A percentile compares a stretch with the other conserved stretches of the same genome.
Evolutionary conservation across 164 flowering plant species (phyloP).

Genomic region (Aristolochia contorta): DNA sequence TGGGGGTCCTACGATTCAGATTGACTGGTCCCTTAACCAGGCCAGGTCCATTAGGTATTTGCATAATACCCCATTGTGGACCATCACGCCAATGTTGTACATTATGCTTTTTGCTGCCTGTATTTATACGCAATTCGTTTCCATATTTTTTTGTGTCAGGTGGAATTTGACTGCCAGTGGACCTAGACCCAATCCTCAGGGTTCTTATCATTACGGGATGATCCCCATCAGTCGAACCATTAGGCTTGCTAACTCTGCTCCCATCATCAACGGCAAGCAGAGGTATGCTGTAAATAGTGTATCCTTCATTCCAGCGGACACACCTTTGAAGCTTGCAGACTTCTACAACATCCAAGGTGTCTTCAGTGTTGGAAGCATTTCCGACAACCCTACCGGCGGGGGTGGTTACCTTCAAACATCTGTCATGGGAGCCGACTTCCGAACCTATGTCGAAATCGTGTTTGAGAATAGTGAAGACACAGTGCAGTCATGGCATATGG

Average conservation of each 20-base stretch:
- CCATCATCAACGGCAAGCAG: slow-evolving; percentile 65
- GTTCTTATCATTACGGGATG: slow-evolving; percentile 85
- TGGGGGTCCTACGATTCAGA: slow-evolving; percentile 65
- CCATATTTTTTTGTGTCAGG: slow-evolving; percentile 18
- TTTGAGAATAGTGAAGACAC: slow-evolving; percentile 61
- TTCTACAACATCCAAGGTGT: slow-evolving; percentile 63
- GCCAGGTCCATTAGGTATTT: slow-evolving; percentile 72
- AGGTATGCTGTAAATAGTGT: slow-evolving; percentile 80
- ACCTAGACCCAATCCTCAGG: slow-evolving; percentile 95
- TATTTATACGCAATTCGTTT: too few relatives aligned
- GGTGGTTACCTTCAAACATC: slow-evolving; percentile 66
- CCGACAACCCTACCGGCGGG: slow-evolving; percentile 50
- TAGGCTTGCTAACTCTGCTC: slow-evolving; percentile 58
- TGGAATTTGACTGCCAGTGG: slow-evolving; percentile 82
- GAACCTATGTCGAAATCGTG: slow-evolving; percentile 55
- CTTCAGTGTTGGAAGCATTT: slow-evolving; percentile 54
- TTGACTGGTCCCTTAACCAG: slow-evolving; percentile 71
- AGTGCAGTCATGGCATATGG: slow-evolving; percentile 80
- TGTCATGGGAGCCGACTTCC: slow-evolving; percentile 77
- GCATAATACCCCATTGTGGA: background rate
- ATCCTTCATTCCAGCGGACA: slow-evolving; percentile 67
- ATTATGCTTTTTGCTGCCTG: background rate
- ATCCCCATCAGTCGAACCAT: slow-evolving; percentile 61
- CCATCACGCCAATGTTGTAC: background rate
- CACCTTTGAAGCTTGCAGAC: slow-evolving; percentile 83